Percentiles rank a stretch among this genome's conserved stretches.
Evolutionary conservation across 306 rosid genomes (phyloP).

Genomic region (Cucumis melo): DNA sequence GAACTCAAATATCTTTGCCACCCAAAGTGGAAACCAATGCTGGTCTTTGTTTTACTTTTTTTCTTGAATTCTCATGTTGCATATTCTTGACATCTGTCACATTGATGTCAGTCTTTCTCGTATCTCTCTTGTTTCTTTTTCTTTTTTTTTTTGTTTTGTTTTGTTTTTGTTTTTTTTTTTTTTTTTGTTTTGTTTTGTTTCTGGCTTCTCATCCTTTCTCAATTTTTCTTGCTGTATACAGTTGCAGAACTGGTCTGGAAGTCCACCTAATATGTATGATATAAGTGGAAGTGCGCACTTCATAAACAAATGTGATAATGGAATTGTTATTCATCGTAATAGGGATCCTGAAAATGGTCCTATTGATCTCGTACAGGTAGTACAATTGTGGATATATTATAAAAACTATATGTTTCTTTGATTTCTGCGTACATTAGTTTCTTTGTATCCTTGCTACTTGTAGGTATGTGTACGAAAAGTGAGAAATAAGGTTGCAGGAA

Average conservation of each 20-base stretch:
- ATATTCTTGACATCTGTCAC: neutral
- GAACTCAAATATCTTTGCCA: neutral
- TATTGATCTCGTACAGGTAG: conserved; percentile 72
- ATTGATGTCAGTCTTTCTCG: neutral
- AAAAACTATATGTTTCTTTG: neutral
- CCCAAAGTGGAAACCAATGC: neutral
- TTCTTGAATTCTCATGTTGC: neutral
- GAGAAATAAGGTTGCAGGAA: conserved; percentile 79
- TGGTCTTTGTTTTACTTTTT: neutral
- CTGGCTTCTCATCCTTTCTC: neutral
- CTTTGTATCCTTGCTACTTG: conserved; percentile 10
- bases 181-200: neutral
- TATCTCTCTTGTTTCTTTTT: neutral
- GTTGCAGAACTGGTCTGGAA: conserved; percentile 73
- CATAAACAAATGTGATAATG: conserved; percentile 90
- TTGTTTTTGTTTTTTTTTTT: neutral
- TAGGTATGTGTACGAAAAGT: conserved; percentile 81
- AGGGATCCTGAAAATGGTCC: conserved; percentile 75
- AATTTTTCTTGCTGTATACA: conserved; percentile 20
- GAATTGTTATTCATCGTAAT: conserved; percentile 81
- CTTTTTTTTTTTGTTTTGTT: neutral
- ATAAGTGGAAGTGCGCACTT: conserved; percentile 95
- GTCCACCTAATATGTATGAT: conserved; percentile 84
- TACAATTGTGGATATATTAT: neutral
- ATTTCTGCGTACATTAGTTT: neutral